phyloP scores from a whole-genome alignment of 768 basidiomycete genomes.

The Boletus coccyginus region DNA sequence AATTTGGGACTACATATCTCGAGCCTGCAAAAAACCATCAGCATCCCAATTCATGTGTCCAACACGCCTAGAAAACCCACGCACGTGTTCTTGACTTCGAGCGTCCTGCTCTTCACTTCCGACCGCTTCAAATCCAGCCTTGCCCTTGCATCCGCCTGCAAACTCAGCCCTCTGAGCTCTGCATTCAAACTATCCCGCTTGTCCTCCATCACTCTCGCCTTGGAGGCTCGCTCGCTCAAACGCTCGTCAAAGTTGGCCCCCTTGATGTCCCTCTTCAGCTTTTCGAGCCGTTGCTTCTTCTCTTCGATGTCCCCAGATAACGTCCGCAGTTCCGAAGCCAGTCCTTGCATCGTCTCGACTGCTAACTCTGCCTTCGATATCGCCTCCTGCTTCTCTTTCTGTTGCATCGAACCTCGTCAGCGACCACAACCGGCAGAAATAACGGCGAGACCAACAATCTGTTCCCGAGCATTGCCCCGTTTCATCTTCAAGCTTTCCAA shows the following conservation, averaged over 20 bases:
- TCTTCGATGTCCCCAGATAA: conserved; percentile 66
- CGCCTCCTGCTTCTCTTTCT: conserved; percentile 51
- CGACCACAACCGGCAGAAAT: background rate
- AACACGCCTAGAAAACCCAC: conserved; percentile 22
- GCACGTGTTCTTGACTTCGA: conserved; percentile 68
- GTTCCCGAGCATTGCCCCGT: conserved; percentile 48
- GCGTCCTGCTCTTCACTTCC: conserved; percentile 61
- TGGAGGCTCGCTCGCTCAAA: conserved; percentile 50
- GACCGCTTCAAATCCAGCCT: conserved; percentile 70
- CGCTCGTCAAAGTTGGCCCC: conserved; percentile 63
- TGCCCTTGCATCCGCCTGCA: conserved; percentile 80
- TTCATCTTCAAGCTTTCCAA: conserved; percentile 54
- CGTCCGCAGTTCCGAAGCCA: conserved; percentile 52
- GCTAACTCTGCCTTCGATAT: conserved; percentile 51
- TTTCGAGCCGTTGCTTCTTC: conserved; percentile 58
- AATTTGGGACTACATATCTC: conserved; percentile 59
- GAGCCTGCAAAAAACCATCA: conserved; percentile 45
- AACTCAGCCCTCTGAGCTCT: conserved; percentile 68
- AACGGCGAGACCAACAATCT: conserved; percentile 46
- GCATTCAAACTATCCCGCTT: conserved; percentile 63
- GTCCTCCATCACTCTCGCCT: conserved; percentile 62
- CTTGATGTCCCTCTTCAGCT: conserved; percentile 56
- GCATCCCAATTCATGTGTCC: background rate
- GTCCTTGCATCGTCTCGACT: conserved; percentile 53
- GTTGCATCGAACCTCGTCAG: background rate